Percentiles rank a stretch among this genome's conserved stretches.
Evolutionary conservation across 73 alveolate genomes (phyloP).

Genomic region (Paraurostyla sp.): DNA sequence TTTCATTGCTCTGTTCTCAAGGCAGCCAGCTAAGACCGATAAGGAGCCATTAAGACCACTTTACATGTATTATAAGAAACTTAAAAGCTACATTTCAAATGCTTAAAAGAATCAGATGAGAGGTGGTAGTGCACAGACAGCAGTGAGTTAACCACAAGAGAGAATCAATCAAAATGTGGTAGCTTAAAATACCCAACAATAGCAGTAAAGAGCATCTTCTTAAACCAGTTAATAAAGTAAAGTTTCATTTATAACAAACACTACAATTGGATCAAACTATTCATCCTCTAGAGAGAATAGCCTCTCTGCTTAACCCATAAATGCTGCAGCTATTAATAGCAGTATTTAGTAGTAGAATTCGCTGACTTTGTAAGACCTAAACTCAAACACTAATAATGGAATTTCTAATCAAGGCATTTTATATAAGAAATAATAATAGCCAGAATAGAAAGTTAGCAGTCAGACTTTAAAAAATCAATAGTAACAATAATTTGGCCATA

Average conservation of each 20-base stretch:
- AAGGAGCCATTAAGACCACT: constrained; percentile 88
- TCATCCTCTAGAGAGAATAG: constrained; percentile 43
- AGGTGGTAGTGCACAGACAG: background rate
- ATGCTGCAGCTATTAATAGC: no score
- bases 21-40: constrained; percentile 81
- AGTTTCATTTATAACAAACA: background rate
- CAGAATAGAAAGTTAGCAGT: background rate
- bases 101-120: constrained; percentile 8
- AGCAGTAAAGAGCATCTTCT: constrained; percentile 22
- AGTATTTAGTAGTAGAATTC: no score
- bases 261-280: background rate
- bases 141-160: no score
- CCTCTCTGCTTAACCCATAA: no score
- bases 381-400: constrained; percentile 4
- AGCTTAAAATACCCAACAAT: no score
- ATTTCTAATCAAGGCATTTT: background rate
- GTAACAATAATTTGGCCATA: background rate
- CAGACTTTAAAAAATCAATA: background rate
- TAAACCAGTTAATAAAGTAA: background rate
- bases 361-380: background rate
- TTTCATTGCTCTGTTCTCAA: constrained; percentile 71
- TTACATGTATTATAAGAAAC: constrained; percentile 84
- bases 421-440: background rate
- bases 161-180: background rate
- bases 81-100: constrained; percentile 75